These are phyloP conservation scores for Kwoniella heveanensis DNA, from an alignment of 768 basidiomycete genomes.

Conservation along the genomic window DNA sequence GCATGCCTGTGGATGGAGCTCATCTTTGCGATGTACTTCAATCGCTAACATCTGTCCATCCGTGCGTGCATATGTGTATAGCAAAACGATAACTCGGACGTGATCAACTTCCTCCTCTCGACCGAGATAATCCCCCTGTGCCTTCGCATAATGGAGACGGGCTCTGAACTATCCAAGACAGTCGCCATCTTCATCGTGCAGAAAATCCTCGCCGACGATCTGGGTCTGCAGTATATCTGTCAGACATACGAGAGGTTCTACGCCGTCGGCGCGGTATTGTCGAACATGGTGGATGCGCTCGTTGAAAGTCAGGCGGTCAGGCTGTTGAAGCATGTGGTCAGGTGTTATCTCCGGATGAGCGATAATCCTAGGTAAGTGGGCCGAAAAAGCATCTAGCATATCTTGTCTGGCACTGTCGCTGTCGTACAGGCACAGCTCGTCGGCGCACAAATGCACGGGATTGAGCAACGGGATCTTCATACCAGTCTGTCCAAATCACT, in stretches of 20 bases:
- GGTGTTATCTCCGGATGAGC: constrained; percentile 92
- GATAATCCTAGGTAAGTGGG: constrained; percentile 89
- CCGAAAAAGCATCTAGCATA: too few species aligned
- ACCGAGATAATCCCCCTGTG: constrained; percentile 99
- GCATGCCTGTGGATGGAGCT: background rate
- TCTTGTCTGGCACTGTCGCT: too few species aligned
- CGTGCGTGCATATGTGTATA: constrained; percentile 52
- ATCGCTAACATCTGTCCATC: constrained; percentile 1
- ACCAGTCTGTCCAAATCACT: too few species aligned
- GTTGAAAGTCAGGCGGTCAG: constrained; percentile 97
- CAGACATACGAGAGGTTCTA: constrained; percentile 99
- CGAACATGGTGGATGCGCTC: constrained; percentile 97
- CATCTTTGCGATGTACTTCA: background rate
- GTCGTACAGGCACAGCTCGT: too few species aligned
- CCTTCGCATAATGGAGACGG: constrained; percentile 99
- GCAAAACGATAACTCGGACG: constrained; percentile 99
- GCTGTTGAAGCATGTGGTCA: constrained; percentile 93
- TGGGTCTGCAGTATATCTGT: constrained; percentile 96
- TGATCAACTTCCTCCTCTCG: constrained; percentile 97
- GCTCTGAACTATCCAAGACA: constrained; percentile 96
- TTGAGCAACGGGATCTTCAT: too few species aligned
- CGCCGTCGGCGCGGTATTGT: constrained; percentile 95
- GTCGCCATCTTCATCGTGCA: constrained; percentile 99
- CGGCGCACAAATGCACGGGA: too few species aligned
- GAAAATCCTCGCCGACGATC: constrained; percentile 91